Base-by-base conservation (phyloP, 441 rosid species). In the Erodium trifolium region DNA sequence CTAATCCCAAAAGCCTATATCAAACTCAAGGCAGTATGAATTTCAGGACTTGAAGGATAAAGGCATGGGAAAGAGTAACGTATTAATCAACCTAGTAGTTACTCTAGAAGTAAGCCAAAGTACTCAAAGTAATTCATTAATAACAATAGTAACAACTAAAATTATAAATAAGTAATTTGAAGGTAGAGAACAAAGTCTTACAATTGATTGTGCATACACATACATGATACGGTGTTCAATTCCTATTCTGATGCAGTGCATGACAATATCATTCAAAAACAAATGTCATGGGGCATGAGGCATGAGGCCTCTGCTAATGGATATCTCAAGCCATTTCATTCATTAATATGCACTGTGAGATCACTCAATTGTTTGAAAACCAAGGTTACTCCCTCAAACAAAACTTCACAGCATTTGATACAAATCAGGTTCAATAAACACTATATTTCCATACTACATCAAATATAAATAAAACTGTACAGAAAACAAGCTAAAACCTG, bases 401-500 rank as follows among this genome's bases (percentile, higher is more conserved):
- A 55, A 55, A 55, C 17, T 14, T 4, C 9, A 53, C 18, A 53
- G 4, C 60, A 53, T 53, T 55, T 17, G 27, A 55, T 17, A 55
- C 23, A 55, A 16, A 18, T 18, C 18, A 17, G 63, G 63, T 55
- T 53, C 63, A 55, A 17, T 55, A 17, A 16, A 8, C 7, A 7
- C 3, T 17, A 6, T 8, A 65, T 37, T 17, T 70, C 23, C 45
- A 41, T 18, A 39, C 59, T 47, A 41, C 43, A 27, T 2, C 10
- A 70, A 37, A 71, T 47, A 23, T 47, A 45, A 0, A 72, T 49
- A 70, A 57, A 6, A 57, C 12, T 57, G 63, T 45, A 14, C 57
- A 35, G 18, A 75, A 76, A 71, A 55, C 16, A 41, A 51, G 70
- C 62, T 17, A 77, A 53, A 69, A 94, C 98, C 97, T 92, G 88